Percentiles rank a stretch among this genome's conserved stretches.
phyloP scores from a whole-genome alignment of 768 basidiomycete species.

The Termitomyces sp. region DNA sequence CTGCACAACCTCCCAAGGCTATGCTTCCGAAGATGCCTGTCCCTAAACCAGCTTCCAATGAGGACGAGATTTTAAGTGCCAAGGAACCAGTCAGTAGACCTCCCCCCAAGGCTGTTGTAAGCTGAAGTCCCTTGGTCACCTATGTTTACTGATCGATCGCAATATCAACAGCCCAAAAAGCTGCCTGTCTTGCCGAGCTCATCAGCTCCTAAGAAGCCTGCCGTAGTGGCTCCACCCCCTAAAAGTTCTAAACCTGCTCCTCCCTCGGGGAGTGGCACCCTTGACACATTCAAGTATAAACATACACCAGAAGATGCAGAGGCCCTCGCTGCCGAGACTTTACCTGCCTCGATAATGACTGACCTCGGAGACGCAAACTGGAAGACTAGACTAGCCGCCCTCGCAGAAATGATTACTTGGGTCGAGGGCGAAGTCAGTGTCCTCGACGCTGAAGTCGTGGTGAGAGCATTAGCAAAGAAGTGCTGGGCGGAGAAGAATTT shows the following conservation, averaged over 20 bases:
- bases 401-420: conserved; percentile 87
- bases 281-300: conserved; percentile 89
- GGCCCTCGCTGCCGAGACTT: conserved; percentile 62
- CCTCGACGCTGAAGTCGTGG: conserved; percentile 84
- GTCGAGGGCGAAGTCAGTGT: conserved; percentile 62
- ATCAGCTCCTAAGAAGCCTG: conserved; percentile 43
- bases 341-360: conserved; percentile 69
- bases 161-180: conserved; percentile 51
- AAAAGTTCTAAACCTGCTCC: conserved; percentile 48
- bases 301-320: conserved; percentile 94
- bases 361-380: conserved; percentile 88
- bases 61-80: conserved; percentile 16
- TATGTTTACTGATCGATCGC: conserved; percentile 4
- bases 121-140: conserved; percentile 16
- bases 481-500: conserved; percentile 99
- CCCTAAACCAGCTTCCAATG: conserved; percentile 9
- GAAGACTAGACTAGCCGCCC: conserved; percentile 86
- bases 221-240: conserved; percentile 33
- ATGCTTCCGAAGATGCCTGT: conserved; percentile 17
- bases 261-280: conserved; percentile 46
- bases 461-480: conserved; percentile 86
- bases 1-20: conserved; percentile 23
- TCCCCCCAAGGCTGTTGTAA: conserved; percentile 45
- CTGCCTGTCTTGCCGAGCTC: conserved; percentile 30
- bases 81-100: conserved; percentile 53